Evolutionary conservation across 2,329 filamentous ascomycete genomes (phyloP).

Genomic region (Akanthomyces muscarius): DNA sequence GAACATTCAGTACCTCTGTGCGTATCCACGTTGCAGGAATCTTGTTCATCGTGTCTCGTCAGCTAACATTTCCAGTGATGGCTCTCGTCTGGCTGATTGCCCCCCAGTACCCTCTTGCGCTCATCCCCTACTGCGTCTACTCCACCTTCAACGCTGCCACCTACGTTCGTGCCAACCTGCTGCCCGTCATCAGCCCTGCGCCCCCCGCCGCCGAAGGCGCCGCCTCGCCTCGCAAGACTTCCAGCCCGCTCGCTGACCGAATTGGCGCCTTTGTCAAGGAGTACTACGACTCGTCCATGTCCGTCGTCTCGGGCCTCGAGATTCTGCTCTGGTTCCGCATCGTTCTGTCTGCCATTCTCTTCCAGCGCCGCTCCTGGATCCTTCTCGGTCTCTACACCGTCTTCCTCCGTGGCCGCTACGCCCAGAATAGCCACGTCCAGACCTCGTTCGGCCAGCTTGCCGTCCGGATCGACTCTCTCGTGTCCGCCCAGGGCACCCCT

Average conservation of each 20-base stretch:
- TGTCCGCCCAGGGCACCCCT: slow-evolving; percentile 82
- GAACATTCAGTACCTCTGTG: slow-evolving; percentile 96
- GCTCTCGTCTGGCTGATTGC: slow-evolving; percentile 92
- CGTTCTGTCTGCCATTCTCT: slow-evolving; percentile 74
- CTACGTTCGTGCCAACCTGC: slow-evolving; percentile 88
- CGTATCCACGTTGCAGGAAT: slow-evolving; percentile 31
- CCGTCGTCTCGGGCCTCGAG: slow-evolving; percentile 82
- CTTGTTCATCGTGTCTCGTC: not conserved
- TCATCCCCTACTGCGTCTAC: slow-evolving; percentile 94
- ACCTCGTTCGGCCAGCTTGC: slow-evolving; percentile 68
- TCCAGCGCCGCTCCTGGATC: slow-evolving; percentile 89
- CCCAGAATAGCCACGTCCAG: slow-evolving; percentile 92
- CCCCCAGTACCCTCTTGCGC: slow-evolving; percentile 81
- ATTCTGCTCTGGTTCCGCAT: slow-evolving; percentile 83
- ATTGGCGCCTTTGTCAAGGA: slow-evolving; percentile 95
- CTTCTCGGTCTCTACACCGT: slow-evolving; percentile 79
- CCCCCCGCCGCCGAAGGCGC: slow-evolving; percentile 48
- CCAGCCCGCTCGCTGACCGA: slow-evolving; percentile 66
- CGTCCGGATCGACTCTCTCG: slow-evolving; percentile 72
- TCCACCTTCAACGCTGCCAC: slow-evolving; percentile 98
- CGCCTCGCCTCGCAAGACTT: slow-evolving; percentile 51
- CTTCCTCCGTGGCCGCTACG: slow-evolving; percentile 86
- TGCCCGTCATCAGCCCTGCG: slow-evolving; percentile 77
- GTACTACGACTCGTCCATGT: slow-evolving; percentile 97
- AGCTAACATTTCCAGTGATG: slow-evolving; percentile 60